Percentiles rank a stretch among this genome's conserved stretches.
These are phyloP conservation scores for Penicillium turbatum DNA, from an alignment of 495 filamentous ascomycete genomes.

Conservation along the genomic window DNA sequence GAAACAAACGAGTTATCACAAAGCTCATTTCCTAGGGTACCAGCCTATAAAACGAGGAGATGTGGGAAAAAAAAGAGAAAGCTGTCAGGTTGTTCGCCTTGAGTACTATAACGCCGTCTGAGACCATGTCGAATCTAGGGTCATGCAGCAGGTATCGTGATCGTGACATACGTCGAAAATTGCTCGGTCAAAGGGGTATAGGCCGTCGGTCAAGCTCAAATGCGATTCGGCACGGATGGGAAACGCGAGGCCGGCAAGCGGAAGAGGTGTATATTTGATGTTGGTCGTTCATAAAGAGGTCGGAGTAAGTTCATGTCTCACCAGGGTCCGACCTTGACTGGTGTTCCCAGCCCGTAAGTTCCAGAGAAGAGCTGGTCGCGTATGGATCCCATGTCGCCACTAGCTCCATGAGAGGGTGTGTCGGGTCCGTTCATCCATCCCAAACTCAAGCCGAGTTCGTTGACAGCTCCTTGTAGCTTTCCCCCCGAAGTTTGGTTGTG, in stretches of 20 bases:
- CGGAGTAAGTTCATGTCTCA: constrained; percentile 29
- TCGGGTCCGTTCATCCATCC: constrained; percentile 67
- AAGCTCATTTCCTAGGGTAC: constrained; percentile 6
- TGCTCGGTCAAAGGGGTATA: constrained; percentile 31
- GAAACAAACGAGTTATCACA: constrained; percentile 1
- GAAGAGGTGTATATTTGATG: constrained; percentile 11
- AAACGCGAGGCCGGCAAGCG: constrained; percentile 9
- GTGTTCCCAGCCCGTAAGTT: constrained; percentile 63
- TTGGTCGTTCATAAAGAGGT: constrained; percentile 7
- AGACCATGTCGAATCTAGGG: constrained; percentile 38
- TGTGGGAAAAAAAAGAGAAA: constrained; percentile 18
- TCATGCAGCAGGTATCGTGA: constrained; percentile 48
- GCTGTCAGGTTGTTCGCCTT: constrained; percentile 27
- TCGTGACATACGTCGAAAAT: constrained; percentile 42
- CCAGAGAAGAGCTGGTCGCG: constrained; percentile 76
- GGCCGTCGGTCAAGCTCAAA: constrained; percentile 18
- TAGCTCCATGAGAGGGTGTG: constrained; percentile 40
- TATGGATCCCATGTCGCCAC: constrained; percentile 59
- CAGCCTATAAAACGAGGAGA: constrained; percentile 12
- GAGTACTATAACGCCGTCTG: constrained; percentile 44
- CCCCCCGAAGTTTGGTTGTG: constrained; percentile 87
- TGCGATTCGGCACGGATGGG: constrained; percentile 14
- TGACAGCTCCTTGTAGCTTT: constrained; percentile 73
- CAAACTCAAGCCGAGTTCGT: constrained; percentile 66
- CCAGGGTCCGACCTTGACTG: constrained; percentile 73